Conservation (phyloP, 805 yeast genomes). For the Cyberlindnera amylophila region DNA sequence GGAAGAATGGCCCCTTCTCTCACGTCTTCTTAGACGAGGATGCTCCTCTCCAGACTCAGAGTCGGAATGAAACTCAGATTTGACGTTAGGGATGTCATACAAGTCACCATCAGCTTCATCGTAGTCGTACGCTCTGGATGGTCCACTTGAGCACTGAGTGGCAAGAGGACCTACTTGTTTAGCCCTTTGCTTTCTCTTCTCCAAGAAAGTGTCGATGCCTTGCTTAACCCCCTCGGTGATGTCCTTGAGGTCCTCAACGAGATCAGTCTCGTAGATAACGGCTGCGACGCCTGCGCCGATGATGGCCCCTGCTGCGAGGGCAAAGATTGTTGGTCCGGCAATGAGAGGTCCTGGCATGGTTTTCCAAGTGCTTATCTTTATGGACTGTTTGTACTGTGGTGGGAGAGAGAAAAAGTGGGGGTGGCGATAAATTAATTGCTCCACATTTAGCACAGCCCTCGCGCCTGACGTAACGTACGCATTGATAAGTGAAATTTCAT, state of each 20-base stretch:
- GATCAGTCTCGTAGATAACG: conserved; percentile 8
- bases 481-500: too few species aligned
- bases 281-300: conserved; percentile 12
- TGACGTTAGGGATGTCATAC: conserved; percentile 2
- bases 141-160: not conserved
- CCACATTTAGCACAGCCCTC: too few species aligned
- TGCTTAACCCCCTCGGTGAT: conserved; percentile 6
- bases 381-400: not conserved
- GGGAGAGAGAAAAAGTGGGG: not conserved
- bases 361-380: not conserved
- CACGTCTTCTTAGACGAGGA: not conserved
- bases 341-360: conserved; percentile 6
- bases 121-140: not conserved
- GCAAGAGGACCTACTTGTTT: too few species aligned
- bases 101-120: conserved; percentile 8
- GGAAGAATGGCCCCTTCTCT: not conserved
- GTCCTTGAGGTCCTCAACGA: conserved; percentile 9
- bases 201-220: conserved; percentile 4
- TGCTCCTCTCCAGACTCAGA: too few species aligned
- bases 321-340: conserved; percentile 8
- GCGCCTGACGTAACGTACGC: too few species aligned
- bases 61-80: not conserved
- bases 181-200: conserved; percentile 4
- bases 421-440: not conserved
- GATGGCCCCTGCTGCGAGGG: conserved; percentile 9